Evolutionary conservation across 352 stramenopile genomes (phyloP).

Genomic region (Pythium utonaiense): DNA sequence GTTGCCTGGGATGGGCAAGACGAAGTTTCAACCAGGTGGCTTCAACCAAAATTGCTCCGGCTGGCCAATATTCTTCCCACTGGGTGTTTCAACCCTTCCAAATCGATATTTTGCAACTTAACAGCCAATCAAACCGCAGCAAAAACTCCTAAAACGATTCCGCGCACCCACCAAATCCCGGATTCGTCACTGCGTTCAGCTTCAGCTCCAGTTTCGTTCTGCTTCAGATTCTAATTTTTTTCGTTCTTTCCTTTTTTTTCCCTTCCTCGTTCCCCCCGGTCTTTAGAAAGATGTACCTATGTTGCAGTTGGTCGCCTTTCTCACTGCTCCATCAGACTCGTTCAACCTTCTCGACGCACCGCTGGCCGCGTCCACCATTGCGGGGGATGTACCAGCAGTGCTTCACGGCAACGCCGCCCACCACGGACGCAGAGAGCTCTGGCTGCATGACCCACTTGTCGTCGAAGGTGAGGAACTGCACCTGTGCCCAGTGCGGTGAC

Average conservation of each 20-base stretch:
- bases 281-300: no score
- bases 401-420: constrained; percentile 53
- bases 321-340: constrained; percentile 4
- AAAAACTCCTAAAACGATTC: background rate
- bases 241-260: background rate
- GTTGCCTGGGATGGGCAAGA: background rate
- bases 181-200: background rate
- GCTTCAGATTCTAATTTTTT: constrained; percentile 6
- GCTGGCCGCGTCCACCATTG: constrained; percentile 30
- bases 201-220: constrained; percentile 8
- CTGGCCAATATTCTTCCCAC: no score
- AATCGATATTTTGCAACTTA: no score
- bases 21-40: background rate
- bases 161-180: background rate
- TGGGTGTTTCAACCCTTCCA: no score
- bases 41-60: constrained; percentile 9
- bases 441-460: constrained; percentile 56
- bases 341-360: constrained; percentile 8
- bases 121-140: background rate
- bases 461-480: constrained; percentile 72
- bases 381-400: constrained; percentile 76
- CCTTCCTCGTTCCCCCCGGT: background rate
- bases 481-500: constrained; percentile 59
- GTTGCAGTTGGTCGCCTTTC: constrained; percentile 9
- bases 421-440: constrained; percentile 39